Percentiles rank a stretch among this genome's conserved stretches.
Conservation (phyloP, 148 eudicot species). For the Simmondsia chinensis region DNA sequence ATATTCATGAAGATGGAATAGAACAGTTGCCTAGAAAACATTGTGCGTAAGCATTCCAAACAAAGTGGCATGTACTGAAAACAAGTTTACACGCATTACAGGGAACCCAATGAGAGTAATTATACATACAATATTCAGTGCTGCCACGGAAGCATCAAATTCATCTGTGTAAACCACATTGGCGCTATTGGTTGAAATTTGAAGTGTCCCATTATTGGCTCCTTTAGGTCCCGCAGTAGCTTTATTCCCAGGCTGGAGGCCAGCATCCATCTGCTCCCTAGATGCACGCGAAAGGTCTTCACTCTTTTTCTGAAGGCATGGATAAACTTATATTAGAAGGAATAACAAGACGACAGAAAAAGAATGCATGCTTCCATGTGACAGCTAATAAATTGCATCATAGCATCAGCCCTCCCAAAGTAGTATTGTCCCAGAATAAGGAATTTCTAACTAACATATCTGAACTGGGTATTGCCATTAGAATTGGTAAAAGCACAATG, state of each 20-base stretch:
- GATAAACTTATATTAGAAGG: slow-evolving; percentile 7
- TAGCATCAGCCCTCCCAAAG: too few relatives aligned
- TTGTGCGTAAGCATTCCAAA: slow-evolving; percentile 1
- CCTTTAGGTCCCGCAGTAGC: slow-evolving; percentile 35
- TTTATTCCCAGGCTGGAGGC: slow-evolving; percentile 32
- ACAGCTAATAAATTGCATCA: too few relatives aligned
- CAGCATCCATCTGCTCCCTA: slow-evolving; percentile 47
- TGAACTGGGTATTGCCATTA: too few relatives aligned
- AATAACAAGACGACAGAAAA: neutral
- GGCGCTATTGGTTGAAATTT: slow-evolving; percentile 26
- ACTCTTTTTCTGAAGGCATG: slow-evolving; percentile 48
- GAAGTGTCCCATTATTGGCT: slow-evolving; percentile 19
- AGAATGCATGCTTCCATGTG: too few relatives aligned
- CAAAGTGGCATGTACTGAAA: neutral
- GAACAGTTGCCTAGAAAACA: slow-evolving; percentile 58
- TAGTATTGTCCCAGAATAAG: too few relatives aligned
- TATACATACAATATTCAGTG: slow-evolving; percentile 62
- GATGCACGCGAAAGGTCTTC: slow-evolving; percentile 60
- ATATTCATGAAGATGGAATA: slow-evolving; percentile 80
- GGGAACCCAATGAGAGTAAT: too few relatives aligned
- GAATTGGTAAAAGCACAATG: too few relatives aligned
- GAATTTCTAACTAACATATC: too few relatives aligned
- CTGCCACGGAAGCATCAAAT: slow-evolving; percentile 53
- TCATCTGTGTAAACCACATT: slow-evolving; percentile 31
- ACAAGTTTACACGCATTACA: too few relatives aligned